Percentiles rank a stretch among this genome's conserved stretches.
phyloP scores from a whole-genome alignment of 352 stramenopile genomes.

The Globisporangium perplexum region DNA sequence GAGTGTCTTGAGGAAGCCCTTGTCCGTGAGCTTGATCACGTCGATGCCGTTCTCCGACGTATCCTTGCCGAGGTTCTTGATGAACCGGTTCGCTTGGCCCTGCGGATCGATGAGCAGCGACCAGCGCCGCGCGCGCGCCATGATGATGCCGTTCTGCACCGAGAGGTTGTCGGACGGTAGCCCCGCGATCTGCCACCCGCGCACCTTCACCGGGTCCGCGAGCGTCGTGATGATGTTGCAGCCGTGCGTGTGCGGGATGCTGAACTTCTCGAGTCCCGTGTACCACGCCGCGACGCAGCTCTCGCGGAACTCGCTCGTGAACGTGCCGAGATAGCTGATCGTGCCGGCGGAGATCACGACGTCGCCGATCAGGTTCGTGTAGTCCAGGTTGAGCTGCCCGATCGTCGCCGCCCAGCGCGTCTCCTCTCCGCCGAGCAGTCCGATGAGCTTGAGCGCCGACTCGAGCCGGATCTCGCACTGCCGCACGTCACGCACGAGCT shows the following conservation, averaged over 20 bases:
- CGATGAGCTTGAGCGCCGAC: conserved; percentile 88
- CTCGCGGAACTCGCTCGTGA: conserved; percentile 92
- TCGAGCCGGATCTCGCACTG: conserved; percentile 88
- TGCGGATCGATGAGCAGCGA: conserved; percentile 91
- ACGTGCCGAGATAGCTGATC: conserved; percentile 92
- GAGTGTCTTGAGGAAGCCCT: conserved; percentile 73
- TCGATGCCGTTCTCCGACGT: conserved; percentile 82
- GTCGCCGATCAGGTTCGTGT: conserved; percentile 89
- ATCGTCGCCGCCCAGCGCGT: conserved; percentile 87
- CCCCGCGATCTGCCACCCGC: conserved; percentile 89
- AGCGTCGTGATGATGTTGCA: conserved; percentile 89
- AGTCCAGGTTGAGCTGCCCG: conserved; percentile 67
- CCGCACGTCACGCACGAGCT: conserved; percentile 68
- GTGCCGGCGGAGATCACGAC: conserved; percentile 88
- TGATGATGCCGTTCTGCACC: conserved; percentile 93
- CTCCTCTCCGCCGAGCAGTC: conserved; percentile 86
- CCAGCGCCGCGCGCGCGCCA: conserved; percentile 86
- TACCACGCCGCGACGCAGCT: conserved; percentile 83
- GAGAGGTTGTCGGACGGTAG: conserved; percentile 88
- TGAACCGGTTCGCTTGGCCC: conserved; percentile 91
- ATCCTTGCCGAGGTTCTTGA: conserved; percentile 90
- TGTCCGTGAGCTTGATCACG: conserved; percentile 80
- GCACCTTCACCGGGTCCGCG: conserved; percentile 87
- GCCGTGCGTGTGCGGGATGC: conserved; percentile 75
- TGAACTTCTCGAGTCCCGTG: conserved; percentile 50